Percentiles rank a stretch among this genome's conserved stretches.
Evolutionary conservation across 805 yeast species (phyloP).

Genomic region (Metschnikowia drakensbergensis): DNA sequence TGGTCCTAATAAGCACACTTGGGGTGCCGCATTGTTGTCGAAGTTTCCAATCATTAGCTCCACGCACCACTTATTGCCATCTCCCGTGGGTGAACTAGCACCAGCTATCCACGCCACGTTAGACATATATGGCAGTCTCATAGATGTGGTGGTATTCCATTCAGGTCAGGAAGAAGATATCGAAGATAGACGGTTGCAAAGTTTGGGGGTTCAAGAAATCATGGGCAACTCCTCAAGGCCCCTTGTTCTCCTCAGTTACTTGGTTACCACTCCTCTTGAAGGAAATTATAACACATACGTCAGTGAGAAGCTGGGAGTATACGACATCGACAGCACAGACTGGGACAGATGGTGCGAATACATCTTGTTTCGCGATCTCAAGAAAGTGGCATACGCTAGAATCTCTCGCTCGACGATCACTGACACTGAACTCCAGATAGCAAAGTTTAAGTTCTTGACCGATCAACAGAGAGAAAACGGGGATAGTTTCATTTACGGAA

Average conservation of each 20-base stretch:
- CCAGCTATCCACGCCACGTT: slow-evolving; percentile 97
- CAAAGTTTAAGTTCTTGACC: slow-evolving; percentile 69
- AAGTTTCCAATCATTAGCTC: slow-evolving; percentile 92
- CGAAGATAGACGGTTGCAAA: slow-evolving; percentile 87
- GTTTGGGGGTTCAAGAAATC: slow-evolving; percentile 66
- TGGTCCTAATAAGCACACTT: slow-evolving; percentile 95
- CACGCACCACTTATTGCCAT: slow-evolving; percentile 86
- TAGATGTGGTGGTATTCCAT: slow-evolving; percentile 96
- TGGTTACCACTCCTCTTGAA: slow-evolving; percentile 80
- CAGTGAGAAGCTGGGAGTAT: slow-evolving; percentile 77
- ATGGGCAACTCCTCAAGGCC: slow-evolving; percentile 86
- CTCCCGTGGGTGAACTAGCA: slow-evolving; percentile 97
- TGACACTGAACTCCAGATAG: slow-evolving; percentile 94
- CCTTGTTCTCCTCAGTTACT: slow-evolving; percentile 79
- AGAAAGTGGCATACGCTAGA: slow-evolving; percentile 90
- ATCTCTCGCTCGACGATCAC: slow-evolving; percentile 90
- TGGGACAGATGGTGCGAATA: slow-evolving; percentile 99
- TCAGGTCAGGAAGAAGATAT: slow-evolving; percentile 97
- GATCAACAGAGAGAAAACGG: slow-evolving; percentile 31
- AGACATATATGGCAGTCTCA: slow-evolving; percentile 79
- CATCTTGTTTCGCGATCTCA: slow-evolving; percentile 79
- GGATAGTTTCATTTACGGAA: slow-evolving; percentile 46
- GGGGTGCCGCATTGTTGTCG: slow-evolving; percentile 93
- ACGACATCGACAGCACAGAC: slow-evolving; percentile 88
- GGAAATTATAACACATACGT: slow-evolving; percentile 94